Conservation (phyloP, 768 basidiomycete species). For the Termitomyces sp. region DNA sequence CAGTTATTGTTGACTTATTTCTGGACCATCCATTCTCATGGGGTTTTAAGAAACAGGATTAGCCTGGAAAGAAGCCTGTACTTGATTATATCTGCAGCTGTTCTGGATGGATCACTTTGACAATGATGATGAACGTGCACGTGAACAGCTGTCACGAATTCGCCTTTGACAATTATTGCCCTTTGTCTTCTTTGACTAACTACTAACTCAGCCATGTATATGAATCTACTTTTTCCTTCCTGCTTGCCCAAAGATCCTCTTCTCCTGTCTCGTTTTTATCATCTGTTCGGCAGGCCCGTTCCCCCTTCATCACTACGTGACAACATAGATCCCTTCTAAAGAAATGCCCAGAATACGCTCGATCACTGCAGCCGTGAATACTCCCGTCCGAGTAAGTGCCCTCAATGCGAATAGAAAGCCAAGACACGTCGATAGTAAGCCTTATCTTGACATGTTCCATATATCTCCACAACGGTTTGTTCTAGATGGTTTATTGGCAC, state of each 20-base stretch:
- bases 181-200: neutral
- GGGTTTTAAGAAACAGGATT: no score
- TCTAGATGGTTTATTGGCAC: slow-evolving; percentile 1
- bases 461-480: neutral
- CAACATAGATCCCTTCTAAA: neutral
- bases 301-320: neutral
- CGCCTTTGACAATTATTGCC: neutral
- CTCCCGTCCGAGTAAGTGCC: neutral
- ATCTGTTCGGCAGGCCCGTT: neutral
- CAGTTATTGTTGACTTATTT: neutral
- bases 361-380: neutral
- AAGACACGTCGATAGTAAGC: slow-evolving; percentile 1
- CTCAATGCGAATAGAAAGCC: slow-evolving; percentile 1
- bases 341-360: neutral
- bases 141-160: neutral
- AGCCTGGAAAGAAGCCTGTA: no score
- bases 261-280: neutral
- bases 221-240: neutral
- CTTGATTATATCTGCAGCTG: no score
- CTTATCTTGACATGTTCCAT: neutral
- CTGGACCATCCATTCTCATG: no score
- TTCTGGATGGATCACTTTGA: no score
- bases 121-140: neutral
- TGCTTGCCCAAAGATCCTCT: neutral
- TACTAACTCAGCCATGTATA: neutral